A percentile compares a stretch with the other conserved stretches of the same genome.
Conservation (phyloP, 2,329 filamentous ascomycete species). For the Piedraia hortae region DNA sequence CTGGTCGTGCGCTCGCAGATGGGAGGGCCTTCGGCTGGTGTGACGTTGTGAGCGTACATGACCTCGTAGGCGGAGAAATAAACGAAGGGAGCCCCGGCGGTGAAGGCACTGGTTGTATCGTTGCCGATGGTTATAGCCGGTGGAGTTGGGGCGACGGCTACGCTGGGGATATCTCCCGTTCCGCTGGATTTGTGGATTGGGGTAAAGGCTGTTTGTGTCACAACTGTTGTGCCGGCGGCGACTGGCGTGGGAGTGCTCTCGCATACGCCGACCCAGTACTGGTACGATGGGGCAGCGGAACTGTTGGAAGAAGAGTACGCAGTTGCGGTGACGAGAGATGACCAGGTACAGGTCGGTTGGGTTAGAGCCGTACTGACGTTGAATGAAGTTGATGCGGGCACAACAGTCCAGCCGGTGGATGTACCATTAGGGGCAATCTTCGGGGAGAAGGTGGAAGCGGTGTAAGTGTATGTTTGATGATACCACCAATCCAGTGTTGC, state of each 20-base stretch:
- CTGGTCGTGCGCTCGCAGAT: constrained; percentile 11
- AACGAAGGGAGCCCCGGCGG: constrained; percentile 15
- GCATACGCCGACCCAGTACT: constrained; percentile 5
- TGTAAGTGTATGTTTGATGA: constrained; percentile 9
- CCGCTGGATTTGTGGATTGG: constrained; percentile 7
- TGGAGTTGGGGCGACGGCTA: constrained; percentile 8
- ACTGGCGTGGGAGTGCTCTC: constrained; percentile 8
- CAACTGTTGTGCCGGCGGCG: constrained; percentile 9
- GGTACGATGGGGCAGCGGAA: constrained; percentile 4
- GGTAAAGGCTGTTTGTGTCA: constrained; percentile 10
- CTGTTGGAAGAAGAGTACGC: constrained; percentile 3
- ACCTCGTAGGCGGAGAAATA: constrained; percentile 19
- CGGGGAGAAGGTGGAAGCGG: constrained; percentile 11
- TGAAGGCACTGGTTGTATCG: constrained; percentile 3
- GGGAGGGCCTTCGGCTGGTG: constrained; percentile 8
- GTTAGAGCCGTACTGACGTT: constrained; percentile 10
- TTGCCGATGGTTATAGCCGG: constrained; percentile 5
- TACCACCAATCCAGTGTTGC: constrained; percentile 14
- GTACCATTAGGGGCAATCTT: constrained; percentile 7
- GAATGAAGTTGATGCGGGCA: constrained; percentile 10
- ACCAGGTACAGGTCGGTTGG: constrained; percentile 5
- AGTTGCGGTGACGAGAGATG: not conserved
- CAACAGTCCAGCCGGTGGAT: constrained; percentile 10
- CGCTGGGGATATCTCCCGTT: constrained; percentile 8
- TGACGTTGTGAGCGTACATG: constrained; percentile 10